Base-by-base conservation (phyloP, 2,329 filamentous ascomycete species). In the Cryphonectria japonica region DNA sequence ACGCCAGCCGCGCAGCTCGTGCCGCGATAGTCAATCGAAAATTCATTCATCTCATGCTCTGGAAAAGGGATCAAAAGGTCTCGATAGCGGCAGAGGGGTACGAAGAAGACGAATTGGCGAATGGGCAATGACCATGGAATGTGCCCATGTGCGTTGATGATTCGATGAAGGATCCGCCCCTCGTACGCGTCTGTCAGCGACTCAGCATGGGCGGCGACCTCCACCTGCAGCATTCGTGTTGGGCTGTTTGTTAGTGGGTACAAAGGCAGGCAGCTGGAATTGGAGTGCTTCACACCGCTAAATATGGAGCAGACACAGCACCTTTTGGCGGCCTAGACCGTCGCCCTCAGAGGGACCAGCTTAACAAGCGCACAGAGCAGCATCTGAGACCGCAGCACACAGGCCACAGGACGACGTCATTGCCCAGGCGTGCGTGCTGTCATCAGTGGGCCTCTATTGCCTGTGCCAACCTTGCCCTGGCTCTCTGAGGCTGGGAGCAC, bases 361-460 rank as follows among this genome's bases (percentile, higher is more conserved):
- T 37, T 69, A 72, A 69, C 67, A 72, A 39, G 39, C 46, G 19
- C 14, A 19, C 61, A 64, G 37, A n/a, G 22, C 19, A 46, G 29
- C 41, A 26, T 46, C 22, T 26, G 9, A 62, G 39, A 70, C 54
- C 54, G 57, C 69, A 60, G 62, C 63, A n/a, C 37, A 29, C 11
- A 29, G 29, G 26, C 46, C 46, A 50, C 63, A 59, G 39, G 52
- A 29, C 68, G 68, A 72, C 71, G 71, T 72, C 71, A 72, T 70
- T n/a, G 29, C 16, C n/a, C 50, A 61, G 46, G 46, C 46, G 22
- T 50, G 39, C 59, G 41, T 62, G 50, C 69, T 68, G 59, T 66
- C 69, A 34, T 68, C 69, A 60, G 63, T 50, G 61, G 67, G 41
- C 26, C 43, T 14, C 59, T 46, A 2, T 5, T 32, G 39, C 43